These are phyloP conservation scores for Cladophialophora exuberans DNA, from an alignment of 2,329 filamentous ascomycete species.

Conservation along the genomic window DNA sequence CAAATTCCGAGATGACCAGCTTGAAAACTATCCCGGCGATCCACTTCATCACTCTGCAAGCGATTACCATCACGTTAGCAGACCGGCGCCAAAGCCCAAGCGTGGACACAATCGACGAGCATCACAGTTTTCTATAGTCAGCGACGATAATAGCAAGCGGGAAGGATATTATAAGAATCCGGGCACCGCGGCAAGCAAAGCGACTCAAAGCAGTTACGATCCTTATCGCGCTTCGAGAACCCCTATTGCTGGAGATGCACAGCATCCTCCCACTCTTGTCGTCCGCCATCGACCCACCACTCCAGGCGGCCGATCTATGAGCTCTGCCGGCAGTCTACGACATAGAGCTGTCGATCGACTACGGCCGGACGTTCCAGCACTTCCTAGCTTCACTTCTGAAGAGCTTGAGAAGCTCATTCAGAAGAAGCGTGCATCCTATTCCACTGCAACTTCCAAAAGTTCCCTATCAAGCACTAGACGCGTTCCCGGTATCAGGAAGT, in stretches of 20 bases:
- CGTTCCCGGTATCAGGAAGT: slow-evolving; percentile 42
- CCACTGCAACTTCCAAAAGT: slow-evolving; percentile 44
- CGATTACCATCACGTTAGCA: slow-evolving; percentile 81
- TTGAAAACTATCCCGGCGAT: slow-evolving; percentile 81
- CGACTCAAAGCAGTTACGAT: slow-evolving; percentile 70
- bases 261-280: slow-evolving; percentile 68
- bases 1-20: slow-evolving; percentile 78
- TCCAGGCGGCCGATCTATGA: slow-evolving; percentile 42
- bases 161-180: slow-evolving; percentile 56
- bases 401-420: slow-evolving; percentile 27
- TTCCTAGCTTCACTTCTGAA: slow-evolving; percentile 28
- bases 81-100: slow-evolving; percentile 39
- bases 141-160: slow-evolving; percentile 54
- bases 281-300: slow-evolving; percentile 60
- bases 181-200: slow-evolving; percentile 46
- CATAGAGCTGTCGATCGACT: slow-evolving; percentile 16
- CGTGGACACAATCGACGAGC: slow-evolving; percentile 49
- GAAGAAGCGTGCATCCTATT: slow-evolving; percentile 30
- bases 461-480: slow-evolving; percentile 52
- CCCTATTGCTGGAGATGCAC: slow-evolving; percentile 53
- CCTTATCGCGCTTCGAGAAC: slow-evolving; percentile 74
- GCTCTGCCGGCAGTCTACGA: slow-evolving; percentile 21
- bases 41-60: slow-evolving; percentile 82
- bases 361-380: slow-evolving; percentile 23
- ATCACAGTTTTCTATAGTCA: slow-evolving; percentile 61